Evolutionary conservation across 805 yeast species (phyloP).

Genomic region (Blastobotrys parvus): DNA sequence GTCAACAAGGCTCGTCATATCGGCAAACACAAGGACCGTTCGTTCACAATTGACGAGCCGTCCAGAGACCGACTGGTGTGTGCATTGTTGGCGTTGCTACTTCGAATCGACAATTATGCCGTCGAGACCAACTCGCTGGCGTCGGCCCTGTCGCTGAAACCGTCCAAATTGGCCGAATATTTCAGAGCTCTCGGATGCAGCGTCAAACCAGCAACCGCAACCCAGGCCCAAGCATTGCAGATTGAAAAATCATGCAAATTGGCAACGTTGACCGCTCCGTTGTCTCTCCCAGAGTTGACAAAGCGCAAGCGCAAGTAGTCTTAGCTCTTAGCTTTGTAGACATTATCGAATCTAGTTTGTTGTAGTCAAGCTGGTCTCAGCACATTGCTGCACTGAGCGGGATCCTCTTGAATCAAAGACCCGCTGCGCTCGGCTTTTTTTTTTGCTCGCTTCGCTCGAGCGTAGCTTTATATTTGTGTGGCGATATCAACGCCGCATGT

Average conservation of each 20-base stretch:
- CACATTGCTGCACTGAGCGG: too few relatives aligned
- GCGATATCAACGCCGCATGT: too few relatives aligned
- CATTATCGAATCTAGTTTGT: too few relatives aligned
- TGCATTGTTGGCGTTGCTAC: slow-evolving; percentile 58
- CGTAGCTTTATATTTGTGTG: too few relatives aligned
- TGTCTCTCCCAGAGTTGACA: slow-evolving; percentile 76
- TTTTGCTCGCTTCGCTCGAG: too few relatives aligned
- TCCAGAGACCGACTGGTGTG: slow-evolving; percentile 82
- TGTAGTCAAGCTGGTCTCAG: too few relatives aligned
- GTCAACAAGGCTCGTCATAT: slow-evolving; percentile 46
- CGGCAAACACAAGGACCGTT: slow-evolving; percentile 67
- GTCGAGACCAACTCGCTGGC: slow-evolving; percentile 77
- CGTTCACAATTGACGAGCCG: slow-evolving; percentile 79
- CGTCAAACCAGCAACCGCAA: slow-evolving; percentile 54
- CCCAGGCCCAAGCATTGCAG: slow-evolving; percentile 30
- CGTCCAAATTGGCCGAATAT: slow-evolving; percentile 57
- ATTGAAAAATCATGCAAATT: slow-evolving; percentile 47
- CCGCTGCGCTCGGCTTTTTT: too few relatives aligned
- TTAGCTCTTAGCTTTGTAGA: too few relatives aligned
- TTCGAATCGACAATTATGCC: slow-evolving; percentile 68
- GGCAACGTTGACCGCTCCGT: slow-evolving; percentile 81
- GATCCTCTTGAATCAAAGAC: too few relatives aligned
- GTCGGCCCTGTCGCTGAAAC: slow-evolving; percentile 73
- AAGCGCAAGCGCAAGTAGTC: slow-evolving; percentile 35
- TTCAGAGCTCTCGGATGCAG: slow-evolving; percentile 77